These are phyloP conservation scores for Leptodermis oblonga DNA, from an alignment of 257 asterid genomes.

Conservation along the genomic window DNA sequence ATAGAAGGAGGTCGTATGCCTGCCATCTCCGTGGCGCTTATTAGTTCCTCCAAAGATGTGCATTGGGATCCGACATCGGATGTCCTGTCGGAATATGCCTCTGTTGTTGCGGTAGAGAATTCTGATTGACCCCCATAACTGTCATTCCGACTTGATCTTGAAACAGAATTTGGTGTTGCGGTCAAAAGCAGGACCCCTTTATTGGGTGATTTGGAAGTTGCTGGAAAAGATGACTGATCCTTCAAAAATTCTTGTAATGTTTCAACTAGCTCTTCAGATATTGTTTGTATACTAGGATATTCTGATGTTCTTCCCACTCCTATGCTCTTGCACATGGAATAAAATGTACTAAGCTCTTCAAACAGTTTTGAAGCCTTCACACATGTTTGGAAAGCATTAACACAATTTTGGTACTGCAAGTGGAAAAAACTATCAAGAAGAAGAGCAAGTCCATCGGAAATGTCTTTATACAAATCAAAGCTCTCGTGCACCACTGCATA, in stretches of 20 bases:
- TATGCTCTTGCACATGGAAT: constrained; percentile 45
- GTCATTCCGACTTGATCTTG: constrained; percentile 20
- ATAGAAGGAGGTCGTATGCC: constrained; percentile 44
- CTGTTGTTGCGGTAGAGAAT: constrained; percentile 36
- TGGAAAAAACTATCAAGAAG: constrained; percentile 69
- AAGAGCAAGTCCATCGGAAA: constrained; percentile 64
- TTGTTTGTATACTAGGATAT: constrained; percentile 59
- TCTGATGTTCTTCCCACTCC: constrained; percentile 67
- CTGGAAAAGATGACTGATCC: constrained; percentile 67
- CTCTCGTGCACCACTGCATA: constrained; percentile 76
- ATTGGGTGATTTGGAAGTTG: constrained; percentile 27
- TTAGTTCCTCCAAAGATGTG: constrained; percentile 65
- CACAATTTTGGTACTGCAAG: constrained; percentile 59
- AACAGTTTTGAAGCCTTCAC: constrained; percentile 63
- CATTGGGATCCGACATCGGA: constrained; percentile 49
- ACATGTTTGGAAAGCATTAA: constrained; percentile 61
- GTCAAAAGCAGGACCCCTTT: constrained; percentile 21
- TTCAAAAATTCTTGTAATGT: constrained; percentile 67
- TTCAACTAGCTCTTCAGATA: constrained; percentile 64
- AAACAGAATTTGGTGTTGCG: constrained; percentile 13
- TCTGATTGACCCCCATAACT: constrained; percentile 49
- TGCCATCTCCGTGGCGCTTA: constrained; percentile 48
- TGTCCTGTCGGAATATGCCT: constrained; percentile 29
- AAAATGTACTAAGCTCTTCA: constrained; percentile 62
- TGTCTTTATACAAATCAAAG: constrained; percentile 63